These are phyloP conservation scores for Micromonas commoda DNA, from an alignment of 139 green algal species.

Conservation along the genomic window DNA sequence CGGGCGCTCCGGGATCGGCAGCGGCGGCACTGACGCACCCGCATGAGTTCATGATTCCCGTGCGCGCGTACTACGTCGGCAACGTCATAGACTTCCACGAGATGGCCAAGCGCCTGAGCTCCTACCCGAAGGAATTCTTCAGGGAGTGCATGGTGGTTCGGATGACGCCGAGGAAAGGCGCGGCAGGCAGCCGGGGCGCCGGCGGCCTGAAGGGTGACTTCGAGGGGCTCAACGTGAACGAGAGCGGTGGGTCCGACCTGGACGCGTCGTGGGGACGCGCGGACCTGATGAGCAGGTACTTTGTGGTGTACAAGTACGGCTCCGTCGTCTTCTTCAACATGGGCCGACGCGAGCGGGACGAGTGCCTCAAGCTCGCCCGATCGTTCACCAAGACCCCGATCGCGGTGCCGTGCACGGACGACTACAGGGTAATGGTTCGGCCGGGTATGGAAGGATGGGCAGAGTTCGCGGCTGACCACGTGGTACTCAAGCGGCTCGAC, in stretches of 20 bases:
- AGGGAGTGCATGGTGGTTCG: slow-evolving; percentile 13
- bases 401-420: slow-evolving; percentile 23
- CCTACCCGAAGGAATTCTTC: slow-evolving; percentile 18
- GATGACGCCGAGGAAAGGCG: neutral
- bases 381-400: slow-evolving; percentile 4
- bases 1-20: neutral
- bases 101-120: neutral
- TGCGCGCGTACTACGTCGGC: slow-evolving; percentile 25
- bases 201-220: neutral
- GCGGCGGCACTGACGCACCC: neutral
- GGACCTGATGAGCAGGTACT: slow-evolving; percentile 13
- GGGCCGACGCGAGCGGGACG: slow-evolving; percentile 15
- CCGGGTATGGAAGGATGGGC: slow-evolving; percentile 36
- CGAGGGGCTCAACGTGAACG: neutral
- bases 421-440: slow-evolving; percentile 41
- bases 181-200: too few relatives aligned
- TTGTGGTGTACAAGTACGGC: slow-evolving; percentile 46
- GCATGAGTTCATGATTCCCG: slow-evolving; percentile 5
- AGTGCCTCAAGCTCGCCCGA: slow-evolving; percentile 30
- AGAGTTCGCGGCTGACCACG: slow-evolving; percentile 28
- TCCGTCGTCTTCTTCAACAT: slow-evolving; percentile 47
- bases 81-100: neutral
- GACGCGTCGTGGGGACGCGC: neutral
- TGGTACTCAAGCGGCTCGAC: slow-evolving; percentile 45
- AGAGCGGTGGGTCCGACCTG: neutral